A percentile compares a stretch with the other conserved stretches of the same genome.
Evolutionary conservation across 1,139 yeast genomes (phyloP).

Genomic region (Pneumocystis oryctolagi): DNA sequence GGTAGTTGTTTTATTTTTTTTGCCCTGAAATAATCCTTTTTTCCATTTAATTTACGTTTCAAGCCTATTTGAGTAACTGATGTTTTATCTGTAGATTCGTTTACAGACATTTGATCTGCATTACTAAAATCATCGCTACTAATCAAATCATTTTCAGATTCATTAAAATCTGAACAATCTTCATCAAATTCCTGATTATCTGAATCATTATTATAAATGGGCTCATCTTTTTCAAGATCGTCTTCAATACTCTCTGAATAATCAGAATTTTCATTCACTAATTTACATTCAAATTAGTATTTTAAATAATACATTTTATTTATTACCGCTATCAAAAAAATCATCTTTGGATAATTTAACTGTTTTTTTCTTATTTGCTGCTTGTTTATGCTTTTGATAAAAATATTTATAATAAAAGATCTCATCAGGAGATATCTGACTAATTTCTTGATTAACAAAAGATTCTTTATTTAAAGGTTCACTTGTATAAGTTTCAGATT

Average conservation of each 20-base stretch:
- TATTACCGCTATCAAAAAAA: conserved; percentile 18
- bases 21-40: conserved; percentile 30
- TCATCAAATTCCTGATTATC: conserved; percentile 23
- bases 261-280: conserved; percentile 18
- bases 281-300: conserved; percentile 16
- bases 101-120: background rate
- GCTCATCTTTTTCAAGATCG: conserved; percentile 17
- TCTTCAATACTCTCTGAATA: conserved; percentile 15
- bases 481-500: conserved; percentile 22
- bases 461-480: conserved; percentile 68
- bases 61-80: background rate
- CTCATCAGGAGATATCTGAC: conserved; percentile 73
- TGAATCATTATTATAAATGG: conserved; percentile 8
- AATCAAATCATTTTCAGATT: conserved; percentile 19
- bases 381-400: conserved; percentile 24
- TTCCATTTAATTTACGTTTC: conserved; percentile 19
- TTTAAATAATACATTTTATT: conserved; percentile 18
- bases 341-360: conserved; percentile 16
- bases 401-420: conserved; percentile 81
- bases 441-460: conserved; percentile 56
- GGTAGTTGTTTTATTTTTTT: conserved; percentile 57
- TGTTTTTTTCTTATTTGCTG: conserved; percentile 23
- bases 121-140: background rate
- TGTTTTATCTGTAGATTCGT: conserved; percentile 18
- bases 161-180: conserved; percentile 14